phyloP scores from a whole-genome alignment of 768 basidiomycete species.

The Cubamyces lactineus region DNA sequence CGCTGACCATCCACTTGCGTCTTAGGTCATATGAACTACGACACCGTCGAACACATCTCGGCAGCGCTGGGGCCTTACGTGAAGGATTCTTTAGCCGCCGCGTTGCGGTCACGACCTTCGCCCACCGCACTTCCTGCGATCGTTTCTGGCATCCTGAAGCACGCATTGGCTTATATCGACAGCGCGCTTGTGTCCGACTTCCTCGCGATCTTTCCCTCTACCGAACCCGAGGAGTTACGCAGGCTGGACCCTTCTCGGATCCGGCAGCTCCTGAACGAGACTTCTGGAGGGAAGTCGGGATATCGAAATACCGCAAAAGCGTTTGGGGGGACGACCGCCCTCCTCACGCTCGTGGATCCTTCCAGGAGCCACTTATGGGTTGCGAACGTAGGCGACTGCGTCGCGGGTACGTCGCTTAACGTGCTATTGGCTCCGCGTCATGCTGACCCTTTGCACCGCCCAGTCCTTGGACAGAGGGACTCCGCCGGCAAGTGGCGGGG shows the following conservation, averaged over 20 bases:
- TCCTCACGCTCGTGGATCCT: conserved; percentile 74
- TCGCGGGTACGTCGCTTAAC: conserved; percentile 57
- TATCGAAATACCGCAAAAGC: conserved; percentile 68
- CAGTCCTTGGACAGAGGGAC: conserved; percentile 50
- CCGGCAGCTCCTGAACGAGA: conserved; percentile 65
- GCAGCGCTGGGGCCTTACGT: conserved; percentile 46
- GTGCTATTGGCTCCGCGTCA: not conserved
- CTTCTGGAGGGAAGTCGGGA: conserved; percentile 56
- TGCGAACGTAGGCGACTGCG: conserved; percentile 81
- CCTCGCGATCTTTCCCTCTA: conserved; percentile 53
- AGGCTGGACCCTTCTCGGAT: conserved; percentile 54
- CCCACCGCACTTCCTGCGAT: conserved; percentile 34
- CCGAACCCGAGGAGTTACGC: conserved; percentile 50
- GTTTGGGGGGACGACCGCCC: conserved; percentile 80
- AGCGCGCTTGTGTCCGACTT: conserved; percentile 47
- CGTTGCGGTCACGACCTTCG: conserved; percentile 33
- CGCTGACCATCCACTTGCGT: not conserved
- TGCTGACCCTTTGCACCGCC: conserved; percentile 14
- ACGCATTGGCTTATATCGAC: conserved; percentile 46
- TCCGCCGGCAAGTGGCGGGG: conserved; percentile 57
- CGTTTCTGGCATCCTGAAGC: conserved; percentile 44
- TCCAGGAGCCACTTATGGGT: conserved; percentile 72
- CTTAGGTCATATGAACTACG: conserved; percentile 51
- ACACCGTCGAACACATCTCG: conserved; percentile 50
- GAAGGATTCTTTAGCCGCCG: conserved; percentile 41